Conservation (phyloP, 169 alveolate genomes). For the Amoebophrya sp. region DNA sequence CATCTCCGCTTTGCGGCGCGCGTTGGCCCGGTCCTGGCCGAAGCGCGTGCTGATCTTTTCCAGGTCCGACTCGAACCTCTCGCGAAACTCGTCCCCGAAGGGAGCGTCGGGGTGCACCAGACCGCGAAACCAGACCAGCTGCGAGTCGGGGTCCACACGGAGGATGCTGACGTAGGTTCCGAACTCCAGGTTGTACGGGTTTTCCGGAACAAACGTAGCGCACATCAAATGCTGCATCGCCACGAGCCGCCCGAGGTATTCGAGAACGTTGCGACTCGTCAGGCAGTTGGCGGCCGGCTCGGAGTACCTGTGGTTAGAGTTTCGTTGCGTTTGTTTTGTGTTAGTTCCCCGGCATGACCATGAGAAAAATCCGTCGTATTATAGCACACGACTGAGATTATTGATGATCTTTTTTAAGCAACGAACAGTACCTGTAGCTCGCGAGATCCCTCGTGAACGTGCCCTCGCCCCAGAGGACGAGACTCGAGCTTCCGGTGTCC, state of each 20-base stretch:
- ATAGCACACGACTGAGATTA: too few species aligned
- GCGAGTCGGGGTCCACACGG: background rate
- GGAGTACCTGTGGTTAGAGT: constrained; percentile 17
- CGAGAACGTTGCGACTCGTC: background rate
- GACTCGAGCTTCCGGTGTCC: background rate
- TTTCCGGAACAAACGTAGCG: background rate
- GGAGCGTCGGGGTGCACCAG: background rate
- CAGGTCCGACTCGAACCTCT: background rate
- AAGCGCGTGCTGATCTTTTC: background rate
- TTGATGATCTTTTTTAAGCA: too few species aligned
- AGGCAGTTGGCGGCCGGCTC: constrained; percentile 4
- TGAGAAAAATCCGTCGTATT: too few species aligned
- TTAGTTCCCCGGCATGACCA: too few species aligned
- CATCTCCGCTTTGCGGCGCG: background rate
- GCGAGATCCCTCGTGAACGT: background rate
- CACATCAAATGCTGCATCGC: background rate
- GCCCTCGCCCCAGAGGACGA: constrained; percentile 15
- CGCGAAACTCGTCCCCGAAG: background rate
- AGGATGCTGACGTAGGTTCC: background rate
- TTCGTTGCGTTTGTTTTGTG: too few species aligned
- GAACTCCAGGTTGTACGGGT: background rate
- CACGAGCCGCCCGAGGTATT: background rate
- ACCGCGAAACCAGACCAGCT: background rate
- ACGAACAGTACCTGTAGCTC: background rate
- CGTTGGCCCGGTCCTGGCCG: background rate